These are phyloP conservation scores for Coemansia reversa DNA, from an alignment of 192 early-diverging fungal genomes.

Conservation along the genomic window DNA sequence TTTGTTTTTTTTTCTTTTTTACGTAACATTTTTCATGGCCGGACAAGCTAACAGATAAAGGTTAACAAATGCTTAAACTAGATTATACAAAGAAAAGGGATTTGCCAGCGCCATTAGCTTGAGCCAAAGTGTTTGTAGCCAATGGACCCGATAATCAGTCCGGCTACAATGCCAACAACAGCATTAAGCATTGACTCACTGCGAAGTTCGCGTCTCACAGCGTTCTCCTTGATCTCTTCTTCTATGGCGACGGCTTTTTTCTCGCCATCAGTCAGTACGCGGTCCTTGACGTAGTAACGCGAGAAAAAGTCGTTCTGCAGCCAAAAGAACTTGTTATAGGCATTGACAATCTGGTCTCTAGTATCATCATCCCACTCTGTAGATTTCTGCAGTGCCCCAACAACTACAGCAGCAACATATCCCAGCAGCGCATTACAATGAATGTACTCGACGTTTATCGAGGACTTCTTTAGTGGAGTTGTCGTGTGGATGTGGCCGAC, in stretches of 20 bases:
- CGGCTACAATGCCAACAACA: slow-evolving; percentile 25
- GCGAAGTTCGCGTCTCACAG: slow-evolving; percentile 30
- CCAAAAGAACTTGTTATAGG: slow-evolving; percentile 81
- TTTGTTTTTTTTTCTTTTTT: too few relatives aligned
- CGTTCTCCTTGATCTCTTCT: slow-evolving; percentile 24
- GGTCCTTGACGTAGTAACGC: slow-evolving; percentile 69
- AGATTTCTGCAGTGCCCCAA: slow-evolving; percentile 56
- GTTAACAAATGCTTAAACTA: too few relatives aligned
- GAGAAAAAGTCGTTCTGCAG: slow-evolving; percentile 82
- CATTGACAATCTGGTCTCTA: slow-evolving; percentile 59
- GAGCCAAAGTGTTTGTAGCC: slow-evolving; percentile 20
- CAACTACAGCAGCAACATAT: slow-evolving; percentile 60
- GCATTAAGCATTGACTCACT: slow-evolving; percentile 39
- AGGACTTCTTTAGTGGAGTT: slow-evolving; percentile 69
- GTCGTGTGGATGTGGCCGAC: slow-evolving; percentile 78
- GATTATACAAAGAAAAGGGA: too few relatives aligned
- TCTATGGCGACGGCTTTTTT: slow-evolving; percentile 24
- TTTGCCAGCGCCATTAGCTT: background rate
- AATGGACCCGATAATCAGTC: slow-evolving; percentile 20
- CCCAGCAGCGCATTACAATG: slow-evolving; percentile 77
- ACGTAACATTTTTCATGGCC: too few relatives aligned
- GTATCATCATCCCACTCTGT: slow-evolving; percentile 60
- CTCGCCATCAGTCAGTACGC: slow-evolving; percentile 40
- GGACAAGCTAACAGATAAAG: too few relatives aligned
- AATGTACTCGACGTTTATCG: slow-evolving; percentile 81